Conservation (phyloP, 2,329 filamentous ascomycete genomes). For the Bipolaris gigantea region DNA sequence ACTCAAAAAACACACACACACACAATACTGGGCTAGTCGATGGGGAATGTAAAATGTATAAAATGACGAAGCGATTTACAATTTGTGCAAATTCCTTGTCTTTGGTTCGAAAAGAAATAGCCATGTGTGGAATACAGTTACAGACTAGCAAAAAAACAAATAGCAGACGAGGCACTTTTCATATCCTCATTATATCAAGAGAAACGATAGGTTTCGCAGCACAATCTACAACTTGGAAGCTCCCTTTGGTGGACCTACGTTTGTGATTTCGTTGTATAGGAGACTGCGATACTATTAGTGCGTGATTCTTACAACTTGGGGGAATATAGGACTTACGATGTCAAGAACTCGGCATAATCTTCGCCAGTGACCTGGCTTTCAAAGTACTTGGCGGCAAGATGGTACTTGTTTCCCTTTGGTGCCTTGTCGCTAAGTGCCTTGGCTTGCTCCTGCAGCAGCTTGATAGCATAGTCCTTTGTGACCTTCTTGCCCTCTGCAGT, state of each 20-base stretch:
- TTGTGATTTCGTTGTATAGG: slow-evolving; percentile 85
- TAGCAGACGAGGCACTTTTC: neutral
- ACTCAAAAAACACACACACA: too few relatives aligned
- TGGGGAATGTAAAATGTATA: neutral
- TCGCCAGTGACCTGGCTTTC: slow-evolving; percentile 91
- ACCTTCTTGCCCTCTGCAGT: slow-evolving; percentile 89
- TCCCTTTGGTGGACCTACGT: slow-evolving; percentile 65
- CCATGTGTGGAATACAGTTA: slow-evolving; percentile 19
- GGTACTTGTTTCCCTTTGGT: slow-evolving; percentile 87
- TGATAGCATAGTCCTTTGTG: slow-evolving; percentile 87
- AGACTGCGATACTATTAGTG: slow-evolving; percentile 56
- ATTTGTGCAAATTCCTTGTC: slow-evolving; percentile 4
- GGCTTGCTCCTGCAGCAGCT: slow-evolving; percentile 83
- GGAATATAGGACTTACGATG: slow-evolving; percentile 60
- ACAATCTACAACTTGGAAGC: slow-evolving; percentile 50
- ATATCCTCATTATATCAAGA: neutral
- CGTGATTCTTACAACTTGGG: slow-evolving; percentile 1
- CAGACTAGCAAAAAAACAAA: neutral
- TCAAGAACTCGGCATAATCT: slow-evolving; percentile 97
- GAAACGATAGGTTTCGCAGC: neutral
- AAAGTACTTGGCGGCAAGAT: slow-evolving; percentile 90
- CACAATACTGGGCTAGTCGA: neutral
- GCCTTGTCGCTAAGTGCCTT: slow-evolving; percentile 73
- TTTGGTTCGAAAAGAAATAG: neutral
- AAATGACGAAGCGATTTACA: slow-evolving; percentile 3